phyloP scores from a whole-genome alignment of 2,329 filamentous ascomycete species.

The Colletotrichum sp. region DNA sequence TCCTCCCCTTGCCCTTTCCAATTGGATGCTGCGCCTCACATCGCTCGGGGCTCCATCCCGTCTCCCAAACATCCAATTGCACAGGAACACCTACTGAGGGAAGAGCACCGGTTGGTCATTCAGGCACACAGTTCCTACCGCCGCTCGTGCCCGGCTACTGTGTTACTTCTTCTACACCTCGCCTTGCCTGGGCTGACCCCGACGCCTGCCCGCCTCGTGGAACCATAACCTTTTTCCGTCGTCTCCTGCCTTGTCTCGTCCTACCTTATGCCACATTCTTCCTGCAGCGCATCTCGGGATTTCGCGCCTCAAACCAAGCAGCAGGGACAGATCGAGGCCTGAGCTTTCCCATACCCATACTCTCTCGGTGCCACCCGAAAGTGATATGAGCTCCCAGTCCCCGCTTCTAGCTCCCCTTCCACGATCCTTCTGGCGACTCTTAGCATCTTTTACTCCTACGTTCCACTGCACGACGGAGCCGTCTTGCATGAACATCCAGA shows the following conservation, averaged over 20 bases:
- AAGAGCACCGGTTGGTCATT: background rate
- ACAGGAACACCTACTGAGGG: background rate
- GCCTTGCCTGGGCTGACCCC: background rate
- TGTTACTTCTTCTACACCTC: background rate
- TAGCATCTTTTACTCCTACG: background rate
- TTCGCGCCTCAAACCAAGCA: background rate
- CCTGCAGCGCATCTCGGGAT: background rate
- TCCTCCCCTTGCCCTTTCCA: background rate
- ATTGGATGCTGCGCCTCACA: conserved; percentile 14
- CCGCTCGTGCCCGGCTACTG: background rate
- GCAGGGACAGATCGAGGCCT: background rate
- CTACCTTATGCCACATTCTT: background rate
- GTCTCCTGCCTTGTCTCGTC: background rate
- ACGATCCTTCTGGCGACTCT: background rate
- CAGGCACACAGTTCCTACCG: background rate
- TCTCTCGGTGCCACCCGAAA: background rate
- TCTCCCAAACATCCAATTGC: conserved; percentile 6
- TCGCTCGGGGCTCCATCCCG: conserved; percentile 14
- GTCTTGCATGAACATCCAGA: background rate
- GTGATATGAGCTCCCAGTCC: background rate
- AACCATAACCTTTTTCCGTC: background rate
- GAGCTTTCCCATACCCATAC: background rate
- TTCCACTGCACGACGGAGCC: background rate
- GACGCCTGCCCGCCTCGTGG: background rate
- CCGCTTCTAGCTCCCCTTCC: background rate